Conservation (phyloP, 768 basidiomycete genomes). For the Pholiota microspora region DNA sequence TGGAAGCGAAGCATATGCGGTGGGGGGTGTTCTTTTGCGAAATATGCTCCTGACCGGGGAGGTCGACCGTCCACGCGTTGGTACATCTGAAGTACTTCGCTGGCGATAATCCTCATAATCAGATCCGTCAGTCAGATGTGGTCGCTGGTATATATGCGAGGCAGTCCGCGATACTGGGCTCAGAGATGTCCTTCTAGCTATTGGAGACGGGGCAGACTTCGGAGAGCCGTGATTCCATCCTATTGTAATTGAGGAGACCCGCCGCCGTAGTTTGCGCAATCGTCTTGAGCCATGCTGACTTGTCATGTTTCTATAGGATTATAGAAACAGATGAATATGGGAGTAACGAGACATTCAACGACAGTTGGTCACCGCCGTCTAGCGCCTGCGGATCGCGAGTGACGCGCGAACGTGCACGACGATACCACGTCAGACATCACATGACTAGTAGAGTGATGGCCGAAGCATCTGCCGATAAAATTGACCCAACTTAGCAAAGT, state of each 20-base stretch:
- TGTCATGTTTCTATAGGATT: too few species aligned
- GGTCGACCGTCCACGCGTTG: conserved; percentile 22
- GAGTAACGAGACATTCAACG: too few species aligned
- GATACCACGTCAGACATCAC: neutral
- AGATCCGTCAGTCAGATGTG: conserved; percentile 26
- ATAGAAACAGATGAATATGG: too few species aligned
- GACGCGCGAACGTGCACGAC: too few species aligned
- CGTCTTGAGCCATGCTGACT: conserved; percentile 22
- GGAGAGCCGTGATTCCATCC: conserved; percentile 23
- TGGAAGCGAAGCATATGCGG: conserved; percentile 72
- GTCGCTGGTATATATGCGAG: conserved; percentile 19
- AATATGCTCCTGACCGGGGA: conserved; percentile 24
- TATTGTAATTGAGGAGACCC: conserved; percentile 29
- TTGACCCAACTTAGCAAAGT: neutral
- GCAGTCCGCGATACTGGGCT: conserved; percentile 26
- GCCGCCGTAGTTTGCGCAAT: conserved; percentile 29
- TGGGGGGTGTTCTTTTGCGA: conserved; percentile 31
- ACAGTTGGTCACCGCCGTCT: too few species aligned
- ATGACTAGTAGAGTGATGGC: too few species aligned
- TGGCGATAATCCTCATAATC: conserved; percentile 28
- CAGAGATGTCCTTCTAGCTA: conserved; percentile 23
- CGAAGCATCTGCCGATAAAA: too few species aligned
- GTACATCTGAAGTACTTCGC: conserved; percentile 9
- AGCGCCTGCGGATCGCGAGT: too few species aligned
- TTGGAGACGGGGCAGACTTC: conserved; percentile 24